Conservation (phyloP, 108 stramenopile species). For the Pseudonitzschia delicatissima region DNA sequence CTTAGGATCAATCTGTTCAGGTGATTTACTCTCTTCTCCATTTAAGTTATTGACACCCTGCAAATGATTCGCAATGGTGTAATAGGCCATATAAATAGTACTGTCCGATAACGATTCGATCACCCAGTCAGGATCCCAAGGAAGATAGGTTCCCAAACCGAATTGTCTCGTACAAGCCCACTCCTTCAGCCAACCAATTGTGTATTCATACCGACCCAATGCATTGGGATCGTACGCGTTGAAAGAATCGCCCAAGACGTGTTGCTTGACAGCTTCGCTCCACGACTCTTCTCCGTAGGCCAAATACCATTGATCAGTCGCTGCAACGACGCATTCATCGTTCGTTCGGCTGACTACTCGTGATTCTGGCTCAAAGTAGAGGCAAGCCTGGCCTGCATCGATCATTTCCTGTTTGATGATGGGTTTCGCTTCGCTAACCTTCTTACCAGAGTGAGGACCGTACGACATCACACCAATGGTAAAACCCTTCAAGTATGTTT, state of each 20-base stretch:
- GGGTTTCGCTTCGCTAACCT: conserved; percentile 95
- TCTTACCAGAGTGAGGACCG: conserved; percentile 88
- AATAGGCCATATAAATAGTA: conserved; percentile 99
- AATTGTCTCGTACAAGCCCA: conserved; percentile 98
- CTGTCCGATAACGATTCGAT: conserved; percentile 97
- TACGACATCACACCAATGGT: conserved; percentile 92
- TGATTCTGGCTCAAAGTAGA: conserved; percentile 96
- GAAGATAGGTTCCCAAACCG: conserved; percentile 94
- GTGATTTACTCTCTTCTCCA: conserved; percentile 72
- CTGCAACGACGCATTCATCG: conserved; percentile 97
- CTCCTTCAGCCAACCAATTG: conserved; percentile 95
- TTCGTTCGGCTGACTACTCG: conserved; percentile 93
- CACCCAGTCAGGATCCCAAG: conserved; percentile 97
- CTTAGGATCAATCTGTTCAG: conserved; percentile 78
- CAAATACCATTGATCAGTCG: conserved; percentile 99
- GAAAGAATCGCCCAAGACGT: conserved; percentile 85
- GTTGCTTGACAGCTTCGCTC: conserved; percentile 74
- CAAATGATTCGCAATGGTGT: conserved; percentile 92
- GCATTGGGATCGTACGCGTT: conserved; percentile 82
- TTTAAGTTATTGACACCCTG: conserved; percentile 91
- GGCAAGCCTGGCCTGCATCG: conserved; percentile 83
- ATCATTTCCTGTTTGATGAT: conserved; percentile 92
- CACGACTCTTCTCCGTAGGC: conserved; percentile 95
- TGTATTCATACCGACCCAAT: conserved; percentile 79
- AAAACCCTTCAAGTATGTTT: conserved; percentile 97